Base-by-base conservation (phyloP, 1,284 basidiomycete genomes). In the Polyporus tsugae region DNA sequence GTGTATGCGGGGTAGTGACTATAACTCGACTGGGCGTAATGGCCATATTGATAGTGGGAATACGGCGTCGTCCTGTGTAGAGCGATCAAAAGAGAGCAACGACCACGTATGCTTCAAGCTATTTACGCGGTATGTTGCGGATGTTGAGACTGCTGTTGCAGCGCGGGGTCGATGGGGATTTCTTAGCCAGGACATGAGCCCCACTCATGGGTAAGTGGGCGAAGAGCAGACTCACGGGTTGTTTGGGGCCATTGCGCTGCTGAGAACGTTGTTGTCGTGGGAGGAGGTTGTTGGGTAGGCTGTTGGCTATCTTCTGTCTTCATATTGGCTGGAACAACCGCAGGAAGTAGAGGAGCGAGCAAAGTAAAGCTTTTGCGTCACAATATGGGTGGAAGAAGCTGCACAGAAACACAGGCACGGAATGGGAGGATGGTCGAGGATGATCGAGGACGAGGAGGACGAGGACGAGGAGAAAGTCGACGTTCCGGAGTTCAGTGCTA, bases 141-240 rank as follows among this genome's bases (percentile, higher is more conserved):
- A 70, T 84, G 84, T 69, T 85, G 79, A 6, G 87, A 81, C 73
- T 88, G 88, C 69, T 87, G 88, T 76, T 91, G 90, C 55, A 92
- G 81, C 7, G 88, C 89, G 38, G 90, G 89, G 77, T 91, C 90
- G 65, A 91, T 90, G 17, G 89, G 88, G 42, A 91, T 90, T 75
- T 89, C 89, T 83, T 73, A 29, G 33, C 35, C 9, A 25, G 46
- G 15, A 22, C 9, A 10, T 49, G 46, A 49, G 46, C 22, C 10
- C 9, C 10, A 11, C 10, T 9, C 46, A 10, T 9, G n/a, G 11
- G 25, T 11, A 80, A 60, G 38, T 52, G 15, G 10, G 33, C 39
- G 5, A 35, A 25, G 25, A 15, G 2, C 17, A 60, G 19, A 66
- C 84, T 68, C 75, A 86, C 85, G 84, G 68, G 74, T 69, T 68